Base-by-base conservation (phyloP, 2,329 filamentous ascomycete species). In the Pseudogymnoascus sp. region DNA sequence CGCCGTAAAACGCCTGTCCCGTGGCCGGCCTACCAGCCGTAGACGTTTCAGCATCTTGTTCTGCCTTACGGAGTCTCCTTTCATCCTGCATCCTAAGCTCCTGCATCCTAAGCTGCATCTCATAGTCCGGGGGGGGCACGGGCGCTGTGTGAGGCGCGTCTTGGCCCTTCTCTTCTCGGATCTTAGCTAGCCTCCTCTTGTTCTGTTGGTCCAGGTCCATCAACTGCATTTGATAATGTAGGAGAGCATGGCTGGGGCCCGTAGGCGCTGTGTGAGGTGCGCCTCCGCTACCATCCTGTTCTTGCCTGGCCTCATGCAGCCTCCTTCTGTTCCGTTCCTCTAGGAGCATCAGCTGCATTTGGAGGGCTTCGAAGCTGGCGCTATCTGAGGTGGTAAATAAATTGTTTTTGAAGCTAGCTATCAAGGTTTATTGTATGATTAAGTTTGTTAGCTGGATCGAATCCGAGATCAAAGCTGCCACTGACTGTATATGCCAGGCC, bases 81-180 rank as follows among this genome's bases (percentile, higher is more conserved):
- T 93, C 92, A 70, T 93, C 92, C 76, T 93, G 90, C 75, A 92
- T 89, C 75, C 93, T 93, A 72, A 93, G 77, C 74, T 93, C 92
- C 76, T 93, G 90, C 75, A 92, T 89, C 75, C 93, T 93, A 72
- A 93, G 77, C 74, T 93, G 90, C 89, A 92, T 92, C 77, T 93
- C 90, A 71, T 93, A 93, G 74, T 94, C 90, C 11, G 31, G 10
- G 11, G 10, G 7, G 31, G 10, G 31, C 31, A 10, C 11, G 31
- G 31, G 31, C 11, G 31, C 31, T 33, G 31, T 44, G 38, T 21
- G 16, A 21, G 16, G 16, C 16, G 16, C 16, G 5, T 25, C 23
- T 6, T 25, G 23, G 8, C 28, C 8, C 28, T 7, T 4, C 72
- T 82, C 85, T 72, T 87, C 88, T 16, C 90, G 85, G 42, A 89